Evolutionary conservation across 495 filamentous ascomycete species (phyloP), one percentile per base, ranked within the genome.

Genomic region (Aspergillus nidulans): DNA sequence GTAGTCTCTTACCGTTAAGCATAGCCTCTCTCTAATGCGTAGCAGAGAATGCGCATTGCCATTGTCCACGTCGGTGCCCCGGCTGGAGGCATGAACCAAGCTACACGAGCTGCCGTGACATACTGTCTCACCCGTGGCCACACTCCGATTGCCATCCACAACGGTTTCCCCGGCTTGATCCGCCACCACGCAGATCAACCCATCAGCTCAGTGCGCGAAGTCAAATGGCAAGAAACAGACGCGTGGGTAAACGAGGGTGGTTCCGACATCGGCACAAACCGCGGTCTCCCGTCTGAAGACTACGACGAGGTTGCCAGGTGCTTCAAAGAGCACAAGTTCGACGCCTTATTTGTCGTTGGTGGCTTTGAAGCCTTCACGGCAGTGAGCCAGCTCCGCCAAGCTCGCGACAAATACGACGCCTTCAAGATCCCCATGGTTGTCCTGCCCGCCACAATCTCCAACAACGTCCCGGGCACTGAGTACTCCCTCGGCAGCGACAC

Each of bases 31-130:
- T 21, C 61, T 69, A 52, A 66, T 47, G 1, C n/a, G 28, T 16
- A 21, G 40, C 50, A 95, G 89, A 85, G 85, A 61, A 91, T 97
- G 90, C 85, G 83, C 34, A 90, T 99, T 62, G 94, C 87, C 6
- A 92, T 97, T 58, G 87, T 99, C 66, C 95, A 99, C 63, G 91
- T 98, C 53, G 95, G 95, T 59, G 95, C 95, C 24, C 95, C 95
- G 6, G 95, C 95, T n/a, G 95, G 94, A 63, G 95, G 95, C 66
- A 97, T 99, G 86, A 99, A 99, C 72, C 90, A 92, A 40, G 92
- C 95, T 19, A 95, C 95, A 16, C 85, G 95, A 49, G 94, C 91
- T 16, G 94, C 90, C 10, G 91, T 96, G 10, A 89, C 90, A n/a
- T 99, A 96, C 75, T 97, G 92, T 66, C 70, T 95, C 28, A 87